phyloP scores from a whole-genome alignment of 176 grass and related monocot species.

The Poa pratensis region DNA sequence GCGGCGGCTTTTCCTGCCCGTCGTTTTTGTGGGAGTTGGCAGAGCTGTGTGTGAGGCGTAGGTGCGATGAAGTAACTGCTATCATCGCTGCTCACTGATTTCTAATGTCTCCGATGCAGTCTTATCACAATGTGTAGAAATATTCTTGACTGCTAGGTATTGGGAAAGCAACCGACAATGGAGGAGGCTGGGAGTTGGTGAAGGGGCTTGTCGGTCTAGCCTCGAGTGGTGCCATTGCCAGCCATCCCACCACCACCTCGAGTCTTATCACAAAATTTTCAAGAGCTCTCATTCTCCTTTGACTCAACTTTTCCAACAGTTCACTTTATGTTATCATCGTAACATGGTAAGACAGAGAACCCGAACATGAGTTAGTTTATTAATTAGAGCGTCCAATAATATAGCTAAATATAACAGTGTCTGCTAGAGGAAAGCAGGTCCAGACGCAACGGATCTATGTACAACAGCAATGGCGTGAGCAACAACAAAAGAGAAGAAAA shows the following conservation, averaged over 20 bases:
- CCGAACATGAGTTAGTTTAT: not conserved
- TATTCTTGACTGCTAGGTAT: not conserved
- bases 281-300: not conserved
- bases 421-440: not conserved
- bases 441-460: slow-evolving; percentile 37
- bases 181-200: not conserved
- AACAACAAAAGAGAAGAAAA: not conserved
- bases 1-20: not conserved
- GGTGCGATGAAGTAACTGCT: not conserved
- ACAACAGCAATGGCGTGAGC: slow-evolving; percentile 43
- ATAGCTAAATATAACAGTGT: not conserved
- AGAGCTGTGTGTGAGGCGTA: not conserved
- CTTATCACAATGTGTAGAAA: not conserved
- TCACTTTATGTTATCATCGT: not conserved
- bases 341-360: not conserved
- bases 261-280: too few relatives aligned
- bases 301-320: not conserved
- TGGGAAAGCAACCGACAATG: not conserved
- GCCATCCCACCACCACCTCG: not conserved
- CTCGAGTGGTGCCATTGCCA: not conserved
- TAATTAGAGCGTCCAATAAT: not conserved
- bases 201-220: not conserved
- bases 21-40: slow-evolving; percentile 23
- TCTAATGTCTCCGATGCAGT: too few relatives aligned
- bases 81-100: not conserved